Evolutionary conservation across 108 stramenopile genomes (phyloP).

Genomic region (Schizochytrium sp.): DNA sequence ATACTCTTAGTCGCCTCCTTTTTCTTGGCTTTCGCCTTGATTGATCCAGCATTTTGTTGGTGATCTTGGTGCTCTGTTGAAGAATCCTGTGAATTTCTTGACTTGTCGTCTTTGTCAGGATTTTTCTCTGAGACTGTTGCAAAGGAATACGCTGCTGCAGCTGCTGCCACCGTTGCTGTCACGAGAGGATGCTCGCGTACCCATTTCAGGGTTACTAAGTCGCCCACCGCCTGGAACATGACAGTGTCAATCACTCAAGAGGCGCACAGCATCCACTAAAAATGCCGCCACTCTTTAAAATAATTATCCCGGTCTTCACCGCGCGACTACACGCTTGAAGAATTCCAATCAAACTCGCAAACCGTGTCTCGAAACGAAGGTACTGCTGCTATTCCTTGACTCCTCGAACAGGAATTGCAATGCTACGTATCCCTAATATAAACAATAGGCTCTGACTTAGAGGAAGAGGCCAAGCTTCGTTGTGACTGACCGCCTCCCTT

Average conservation of each 20-base stretch:
- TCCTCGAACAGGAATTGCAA: too few relatives aligned
- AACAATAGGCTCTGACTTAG: too few relatives aligned
- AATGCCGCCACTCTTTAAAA: background rate
- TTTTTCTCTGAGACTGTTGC: background rate
- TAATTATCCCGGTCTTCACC: too few relatives aligned
- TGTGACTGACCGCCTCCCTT: too few relatives aligned
- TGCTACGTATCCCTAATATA: too few relatives aligned
- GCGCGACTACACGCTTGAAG: background rate
- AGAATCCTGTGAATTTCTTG: background rate
- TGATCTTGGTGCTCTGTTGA: background rate
- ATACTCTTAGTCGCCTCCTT: background rate
- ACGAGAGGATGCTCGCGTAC: conserved; percentile 59
- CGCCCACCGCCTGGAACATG: conserved; percentile 57
- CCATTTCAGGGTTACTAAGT: conserved; percentile 57
- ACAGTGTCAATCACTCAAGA: background rate
- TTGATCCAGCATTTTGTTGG: background rate
- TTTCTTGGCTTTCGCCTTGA: background rate
- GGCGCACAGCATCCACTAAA: too few relatives aligned
- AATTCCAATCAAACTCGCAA: too few relatives aligned
- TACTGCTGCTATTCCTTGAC: too few relatives aligned
- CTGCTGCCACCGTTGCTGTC: conserved; percentile 52
- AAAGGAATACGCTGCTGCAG: conserved; percentile 49
- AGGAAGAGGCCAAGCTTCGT: too few relatives aligned
- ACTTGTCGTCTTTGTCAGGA: background rate
- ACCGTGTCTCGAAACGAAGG: too few relatives aligned